Evolutionary conservation across 2,329 filamentous ascomycete genomes (phyloP).

Genomic region (Colletotrichum lentis): DNA sequence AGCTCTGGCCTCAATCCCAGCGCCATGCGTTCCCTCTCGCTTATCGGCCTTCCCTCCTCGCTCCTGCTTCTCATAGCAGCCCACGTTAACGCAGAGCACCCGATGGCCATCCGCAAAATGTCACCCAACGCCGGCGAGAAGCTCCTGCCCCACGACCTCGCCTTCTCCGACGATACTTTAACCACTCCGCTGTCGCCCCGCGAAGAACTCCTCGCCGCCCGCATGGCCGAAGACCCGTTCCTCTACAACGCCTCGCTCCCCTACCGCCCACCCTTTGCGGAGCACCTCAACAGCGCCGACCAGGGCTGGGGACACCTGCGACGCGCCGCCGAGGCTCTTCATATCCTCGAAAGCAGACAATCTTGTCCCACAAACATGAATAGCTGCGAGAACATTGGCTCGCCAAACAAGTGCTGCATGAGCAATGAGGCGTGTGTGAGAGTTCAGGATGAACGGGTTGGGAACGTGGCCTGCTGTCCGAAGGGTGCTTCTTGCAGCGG

Average conservation of each 20-base stretch:
- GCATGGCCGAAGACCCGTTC: constrained; percentile 42
- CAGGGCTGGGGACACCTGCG: constrained; percentile 47
- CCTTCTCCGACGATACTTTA: constrained; percentile 49
- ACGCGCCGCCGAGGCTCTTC: constrained; percentile 57
- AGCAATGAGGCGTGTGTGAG: constrained; percentile 71
- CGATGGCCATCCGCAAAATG: constrained; percentile 77
- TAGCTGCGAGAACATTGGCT: constrained; percentile 69
- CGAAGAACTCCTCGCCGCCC: constrained; percentile 46
- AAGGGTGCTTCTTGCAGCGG: constrained; percentile 70
- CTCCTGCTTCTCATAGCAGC: constrained; percentile 56
- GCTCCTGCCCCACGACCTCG: constrained; percentile 74
- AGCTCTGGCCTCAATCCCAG: not conserved
- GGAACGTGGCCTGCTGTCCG: constrained; percentile 79
- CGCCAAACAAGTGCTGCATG: constrained; percentile 76
- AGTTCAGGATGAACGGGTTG: constrained; percentile 68
- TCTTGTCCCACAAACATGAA: constrained; percentile 74
- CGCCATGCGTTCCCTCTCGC: constrained; percentile 51
- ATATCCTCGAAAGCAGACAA: constrained; percentile 62
- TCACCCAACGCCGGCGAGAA: constrained; percentile 74
- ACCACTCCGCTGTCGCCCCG: constrained; percentile 40
- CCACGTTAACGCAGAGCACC: constrained; percentile 52
- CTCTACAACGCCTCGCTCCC: constrained; percentile 39
- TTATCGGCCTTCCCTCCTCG: constrained; percentile 54
- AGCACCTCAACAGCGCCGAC: constrained; percentile 51
- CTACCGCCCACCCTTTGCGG: constrained; percentile 61